phyloP scores from a whole-genome alignment of 495 filamentous ascomycete species.

The Neurospora tetraspora region DNA sequence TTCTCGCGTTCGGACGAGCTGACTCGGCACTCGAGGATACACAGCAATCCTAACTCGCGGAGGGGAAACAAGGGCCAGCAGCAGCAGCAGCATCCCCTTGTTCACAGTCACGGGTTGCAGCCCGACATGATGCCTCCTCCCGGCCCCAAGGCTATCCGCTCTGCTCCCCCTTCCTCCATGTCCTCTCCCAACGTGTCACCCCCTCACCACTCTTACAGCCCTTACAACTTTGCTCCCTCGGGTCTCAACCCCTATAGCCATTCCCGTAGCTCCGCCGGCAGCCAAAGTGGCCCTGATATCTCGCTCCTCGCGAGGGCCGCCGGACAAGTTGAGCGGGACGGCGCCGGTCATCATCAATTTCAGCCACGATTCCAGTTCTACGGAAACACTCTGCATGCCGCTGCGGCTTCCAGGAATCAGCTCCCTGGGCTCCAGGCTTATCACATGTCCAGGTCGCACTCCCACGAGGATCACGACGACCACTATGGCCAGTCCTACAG shows the following conservation, averaged over 20 bases:
- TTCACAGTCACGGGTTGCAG: conserved; percentile 25
- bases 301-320: conserved; percentile 86
- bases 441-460: conserved; percentile 88
- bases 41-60: conserved; percentile 96
- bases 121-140: conserved; percentile 70
- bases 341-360: conserved; percentile 41
- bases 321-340: conserved; percentile 74
- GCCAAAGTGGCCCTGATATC: conserved; percentile 59
- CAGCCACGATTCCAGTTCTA: conserved; percentile 52
- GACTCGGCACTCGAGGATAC: conserved; percentile 93
- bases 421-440: conserved; percentile 76
- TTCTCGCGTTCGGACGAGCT: conserved; percentile 97
- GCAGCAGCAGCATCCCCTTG: conserved; percentile 15
- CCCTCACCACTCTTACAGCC: conserved; percentile 69
- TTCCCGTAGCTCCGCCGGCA: conserved; percentile 34
- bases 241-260: conserved; percentile 56
- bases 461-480: conserved; percentile 68
- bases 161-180: conserved; percentile 81
- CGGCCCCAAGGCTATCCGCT: conserved; percentile 52
- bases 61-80: conserved; percentile 78
- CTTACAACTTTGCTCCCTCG: conserved; percentile 53
- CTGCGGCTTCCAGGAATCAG: conserved; percentile 43
- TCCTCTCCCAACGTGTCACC: conserved; percentile 94
- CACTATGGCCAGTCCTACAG: conserved; percentile 51
- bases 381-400: conserved; percentile 40